Percentiles rank a stretch among this genome's conserved stretches.
Evolutionary conservation across 768 basidiomycete species (phyloP).

Genomic region (Mycena alexandri): DNA sequence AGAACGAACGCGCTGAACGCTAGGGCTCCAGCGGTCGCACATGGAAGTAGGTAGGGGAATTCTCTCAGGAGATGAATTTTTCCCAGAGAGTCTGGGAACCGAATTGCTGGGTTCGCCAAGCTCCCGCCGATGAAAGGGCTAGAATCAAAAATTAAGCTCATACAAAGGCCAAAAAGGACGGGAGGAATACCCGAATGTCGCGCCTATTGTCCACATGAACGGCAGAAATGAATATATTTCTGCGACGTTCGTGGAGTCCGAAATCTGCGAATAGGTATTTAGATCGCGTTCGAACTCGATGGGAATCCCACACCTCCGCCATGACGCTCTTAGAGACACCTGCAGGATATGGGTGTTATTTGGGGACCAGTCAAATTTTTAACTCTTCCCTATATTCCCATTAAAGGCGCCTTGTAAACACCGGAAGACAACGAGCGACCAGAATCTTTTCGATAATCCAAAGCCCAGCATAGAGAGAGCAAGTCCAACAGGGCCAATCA

Average conservation of each 20-base stretch:
- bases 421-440: conserved; percentile 46
- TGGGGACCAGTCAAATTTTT: too few relatives aligned
- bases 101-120: conserved; percentile 32
- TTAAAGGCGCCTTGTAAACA: conserved; percentile 52
- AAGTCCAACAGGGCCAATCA: conserved; percentile 50
- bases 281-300: background rate
- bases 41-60: conserved; percentile 41
- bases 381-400: conserved; percentile 53
- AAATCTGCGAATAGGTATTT: conserved; percentile 42
- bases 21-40: conserved; percentile 24
- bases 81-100: conserved; percentile 34
- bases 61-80: conserved; percentile 26
- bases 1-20: conserved; percentile 34
- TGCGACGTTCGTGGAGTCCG: conserved; percentile 54
- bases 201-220: conserved; percentile 51
- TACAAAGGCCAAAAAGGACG: too few relatives aligned
- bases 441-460: conserved; percentile 49
- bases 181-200: conserved; percentile 45
- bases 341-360: background rate
- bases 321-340: conserved; percentile 42
- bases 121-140: conserved; percentile 40
- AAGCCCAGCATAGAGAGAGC: conserved; percentile 48
- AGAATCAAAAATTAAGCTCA: background rate
- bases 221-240: conserved; percentile 54
- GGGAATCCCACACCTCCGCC: conserved; percentile 32